A percentile compares a stretch with the other conserved stretches of the same genome.
Conservation (phyloP, 257 asterid genomes). For the Lavandula angustifolia region DNA sequence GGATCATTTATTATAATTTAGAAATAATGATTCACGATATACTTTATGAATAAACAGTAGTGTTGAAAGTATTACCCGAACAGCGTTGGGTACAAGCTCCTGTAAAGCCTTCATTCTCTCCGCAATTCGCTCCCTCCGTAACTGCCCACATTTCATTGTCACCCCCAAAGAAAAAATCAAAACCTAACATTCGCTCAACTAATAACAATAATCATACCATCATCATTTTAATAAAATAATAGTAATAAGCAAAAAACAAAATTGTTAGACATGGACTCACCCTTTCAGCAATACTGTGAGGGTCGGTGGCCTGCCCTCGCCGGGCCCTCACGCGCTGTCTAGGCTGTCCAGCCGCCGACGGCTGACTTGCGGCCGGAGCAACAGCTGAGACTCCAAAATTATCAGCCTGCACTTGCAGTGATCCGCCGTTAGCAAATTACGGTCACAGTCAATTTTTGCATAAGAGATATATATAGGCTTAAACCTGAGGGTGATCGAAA, state of each 20-base stretch:
- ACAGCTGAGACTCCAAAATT: conserved; percentile 38
- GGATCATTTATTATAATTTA: too few relatives aligned
- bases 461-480: too few relatives aligned
- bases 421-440: too few relatives aligned
- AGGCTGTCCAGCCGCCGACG: conserved; percentile 51
- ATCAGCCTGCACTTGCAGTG: conserved; percentile 31
- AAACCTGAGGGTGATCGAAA: conserved; percentile 58
- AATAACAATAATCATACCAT: conserved; percentile 23
- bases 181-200: conserved; percentile 32
- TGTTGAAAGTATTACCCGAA: too few relatives aligned
- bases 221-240: background rate
- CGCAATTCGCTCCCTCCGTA: conserved; percentile 97
- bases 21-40: too few relatives aligned
- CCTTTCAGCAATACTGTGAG: conserved; percentile 91
- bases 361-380: conserved; percentile 41
- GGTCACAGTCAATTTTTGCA: background rate
- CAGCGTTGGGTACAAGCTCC: conserved; percentile 85
- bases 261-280: conserved; percentile 39
- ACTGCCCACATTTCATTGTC: conserved; percentile 55
- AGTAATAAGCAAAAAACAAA: background rate
- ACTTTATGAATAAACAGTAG: too few relatives aligned
- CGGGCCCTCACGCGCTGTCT: conserved; percentile 76
- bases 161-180: conserved; percentile 25
- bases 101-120: conserved; percentile 93
- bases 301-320: conserved; percentile 96